Conservation (phyloP, 768 basidiomycete species). For the Pleurotus citrinopileatus region DNA sequence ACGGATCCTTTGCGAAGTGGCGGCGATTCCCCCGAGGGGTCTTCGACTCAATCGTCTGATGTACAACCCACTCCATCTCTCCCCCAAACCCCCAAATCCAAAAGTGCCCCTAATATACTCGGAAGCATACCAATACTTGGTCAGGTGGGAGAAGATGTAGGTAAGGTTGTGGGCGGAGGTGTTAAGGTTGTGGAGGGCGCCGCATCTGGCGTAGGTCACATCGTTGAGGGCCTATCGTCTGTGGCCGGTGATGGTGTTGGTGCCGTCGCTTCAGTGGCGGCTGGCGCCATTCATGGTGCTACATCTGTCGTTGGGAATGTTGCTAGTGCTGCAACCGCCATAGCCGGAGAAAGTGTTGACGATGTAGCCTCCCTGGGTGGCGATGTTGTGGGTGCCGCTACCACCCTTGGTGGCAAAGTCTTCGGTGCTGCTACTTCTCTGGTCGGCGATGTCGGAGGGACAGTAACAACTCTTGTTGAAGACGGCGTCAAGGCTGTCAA, state of each 20-base stretch:
- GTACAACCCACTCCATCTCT: background rate
- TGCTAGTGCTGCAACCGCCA: background rate
- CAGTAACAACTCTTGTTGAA: background rate
- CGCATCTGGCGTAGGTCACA: background rate
- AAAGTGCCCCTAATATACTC: background rate
- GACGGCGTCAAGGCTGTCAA: constrained; percentile 6
- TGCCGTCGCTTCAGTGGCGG: background rate
- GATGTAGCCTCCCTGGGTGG: constrained; percentile 1
- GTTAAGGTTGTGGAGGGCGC: background rate
- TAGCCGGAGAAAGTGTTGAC: constrained; percentile 1
- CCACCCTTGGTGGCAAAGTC: constrained; percentile 1
- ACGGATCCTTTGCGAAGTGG: background rate
- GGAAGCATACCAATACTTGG: background rate
- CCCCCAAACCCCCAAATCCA: no score
- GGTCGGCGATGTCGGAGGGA: background rate
- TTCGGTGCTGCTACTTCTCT: constrained; percentile 6
- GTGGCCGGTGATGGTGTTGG: background rate
- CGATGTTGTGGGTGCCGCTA: background rate
- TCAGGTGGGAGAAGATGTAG: background rate
- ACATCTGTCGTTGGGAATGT: constrained; percentile 4
- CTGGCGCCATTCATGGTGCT: background rate
- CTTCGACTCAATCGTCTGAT: background rate
- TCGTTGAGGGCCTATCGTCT: background rate
- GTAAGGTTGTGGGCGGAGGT: background rate
- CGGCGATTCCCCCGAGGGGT: background rate